Evolutionary conservation across 225 moss, liverwort and hornwort genomes (phyloP), one percentile per base, ranked within the genome.

Genomic region (Bryum argenteum): DNA sequence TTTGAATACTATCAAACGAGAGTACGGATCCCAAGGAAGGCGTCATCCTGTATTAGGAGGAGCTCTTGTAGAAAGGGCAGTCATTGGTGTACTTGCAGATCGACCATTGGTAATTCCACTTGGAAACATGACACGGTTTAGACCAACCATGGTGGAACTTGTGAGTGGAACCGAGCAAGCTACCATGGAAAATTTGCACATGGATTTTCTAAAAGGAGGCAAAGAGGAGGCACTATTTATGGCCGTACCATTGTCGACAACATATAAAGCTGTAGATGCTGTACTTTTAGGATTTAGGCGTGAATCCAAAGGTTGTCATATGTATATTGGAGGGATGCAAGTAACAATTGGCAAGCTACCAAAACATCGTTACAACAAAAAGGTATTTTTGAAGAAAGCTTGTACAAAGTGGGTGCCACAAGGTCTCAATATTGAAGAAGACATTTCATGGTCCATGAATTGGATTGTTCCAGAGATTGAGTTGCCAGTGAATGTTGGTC

Each of bases 361-460:
- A 48, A 87, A 87, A 39, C 86, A 80, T 63, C 58, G 62, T 8
- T 24, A 72, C 26, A 78, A 78, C 18, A 48, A 76, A 6, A 80
- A 80, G 42, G 80, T 81, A 0, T 83, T 81, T 61, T 56, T 83
- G 83, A 86, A 86, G 52, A 86, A 75, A 58, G 66, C 78, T 11
- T 83, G 78, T 17, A 8, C 73, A 33, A 83, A 83, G 39, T 83
- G 76, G 86, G 75, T 87, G 58, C 83, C 76, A 28, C 53, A 72
- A 11, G 70, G 75, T 37, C 63, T 87, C 5, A 67, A 78, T 70
- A 17, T 83, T 28, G 80, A 83, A 48, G 76, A 83, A 48, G 86
- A 87, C n/a, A 80, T 87, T 56, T 80, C 83, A 21, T 83, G 83
- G 80, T 87, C 75, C 26, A 81, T 81, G 70, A 87, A 87, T 73